Conservation (phyloP, 805 yeast species). For the Candida endomychidarum region DNA sequence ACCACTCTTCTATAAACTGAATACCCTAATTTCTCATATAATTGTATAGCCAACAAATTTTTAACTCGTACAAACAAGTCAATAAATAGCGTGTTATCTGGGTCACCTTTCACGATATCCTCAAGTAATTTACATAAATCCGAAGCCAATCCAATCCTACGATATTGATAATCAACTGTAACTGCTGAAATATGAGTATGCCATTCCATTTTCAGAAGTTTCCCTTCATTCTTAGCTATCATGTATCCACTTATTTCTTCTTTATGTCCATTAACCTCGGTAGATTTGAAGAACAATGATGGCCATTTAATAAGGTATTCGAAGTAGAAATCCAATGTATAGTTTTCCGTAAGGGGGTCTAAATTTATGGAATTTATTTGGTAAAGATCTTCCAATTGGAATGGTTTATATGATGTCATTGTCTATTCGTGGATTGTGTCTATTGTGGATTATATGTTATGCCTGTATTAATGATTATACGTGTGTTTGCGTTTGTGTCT, state of each 20-base stretch:
- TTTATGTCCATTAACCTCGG: conserved; percentile 29
- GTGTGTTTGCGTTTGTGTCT: neutral
- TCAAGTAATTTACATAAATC: conserved; percentile 73
- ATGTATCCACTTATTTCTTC: conserved; percentile 66
- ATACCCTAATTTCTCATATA: conserved; percentile 87
- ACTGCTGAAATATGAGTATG: conserved; percentile 97
- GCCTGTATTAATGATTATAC: neutral
- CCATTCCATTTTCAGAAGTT: conserved; percentile 67
- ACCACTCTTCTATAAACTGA: conserved; percentile 82
- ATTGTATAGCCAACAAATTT: conserved; percentile 71
- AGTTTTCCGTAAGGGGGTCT: conserved; percentile 91
- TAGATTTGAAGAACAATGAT: conserved; percentile 76
- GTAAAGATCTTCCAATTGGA: conserved; percentile 82
- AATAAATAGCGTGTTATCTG: conserved; percentile 78
- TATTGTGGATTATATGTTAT: neutral
- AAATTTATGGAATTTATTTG: conserved; percentile 72
- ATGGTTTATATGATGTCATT: conserved; percentile 89
- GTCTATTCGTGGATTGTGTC: neutral
- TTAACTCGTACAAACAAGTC: conserved; percentile 91
- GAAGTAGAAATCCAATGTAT: conserved; percentile 77
- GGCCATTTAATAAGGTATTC: conserved; percentile 90
- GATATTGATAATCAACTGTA: conserved; percentile 76
- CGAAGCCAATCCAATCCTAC: conserved; percentile 86
- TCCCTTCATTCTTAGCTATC: conserved; percentile 97
- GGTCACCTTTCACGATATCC: conserved; percentile 64